Percentiles rank a stretch among this genome's conserved stretches.
phyloP scores from a whole-genome alignment of 129 eudicot species.

The Smallanthus sonchifolius region DNA sequence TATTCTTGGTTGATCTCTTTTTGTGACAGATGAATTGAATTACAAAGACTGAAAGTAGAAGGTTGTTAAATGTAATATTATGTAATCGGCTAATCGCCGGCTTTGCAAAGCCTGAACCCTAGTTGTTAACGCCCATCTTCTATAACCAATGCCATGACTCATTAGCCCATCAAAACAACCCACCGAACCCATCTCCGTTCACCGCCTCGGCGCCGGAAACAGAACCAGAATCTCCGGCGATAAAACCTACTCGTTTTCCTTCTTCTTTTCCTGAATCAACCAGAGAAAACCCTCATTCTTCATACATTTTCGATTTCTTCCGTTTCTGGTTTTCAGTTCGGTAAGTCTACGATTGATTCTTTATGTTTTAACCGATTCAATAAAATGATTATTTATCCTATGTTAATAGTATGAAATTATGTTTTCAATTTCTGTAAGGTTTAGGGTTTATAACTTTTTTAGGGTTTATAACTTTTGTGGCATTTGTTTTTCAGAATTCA shows the following conservation, averaged over 20 bases:
- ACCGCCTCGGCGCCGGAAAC: conserved; percentile 3
- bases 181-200: not conserved
- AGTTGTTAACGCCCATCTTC: conserved; percentile 22
- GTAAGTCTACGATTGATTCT: conserved; percentile 12
- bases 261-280: not conserved
- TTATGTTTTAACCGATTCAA: not conserved
- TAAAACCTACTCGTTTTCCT: not conserved
- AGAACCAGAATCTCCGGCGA: not conserved
- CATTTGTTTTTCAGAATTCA: conserved; percentile 3
- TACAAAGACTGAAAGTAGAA: not conserved
- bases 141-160: conserved; percentile 4
- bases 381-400: not conserved
- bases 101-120: conserved; percentile 27
- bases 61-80: conserved; percentile 8
- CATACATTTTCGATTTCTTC: conserved; percentile 6
- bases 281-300: conserved; percentile 11
- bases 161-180: not conserved
- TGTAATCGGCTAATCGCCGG: conserved; percentile 7
- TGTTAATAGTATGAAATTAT: not conserved
- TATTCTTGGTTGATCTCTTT: too few species aligned
- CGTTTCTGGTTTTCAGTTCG: not conserved
- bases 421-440: not conserved
- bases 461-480: not conserved
- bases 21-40: not conserved
- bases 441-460: conserved; percentile 12